Conservation (phyloP, 148 eudicot species). For the Cornus kousa region DNA sequence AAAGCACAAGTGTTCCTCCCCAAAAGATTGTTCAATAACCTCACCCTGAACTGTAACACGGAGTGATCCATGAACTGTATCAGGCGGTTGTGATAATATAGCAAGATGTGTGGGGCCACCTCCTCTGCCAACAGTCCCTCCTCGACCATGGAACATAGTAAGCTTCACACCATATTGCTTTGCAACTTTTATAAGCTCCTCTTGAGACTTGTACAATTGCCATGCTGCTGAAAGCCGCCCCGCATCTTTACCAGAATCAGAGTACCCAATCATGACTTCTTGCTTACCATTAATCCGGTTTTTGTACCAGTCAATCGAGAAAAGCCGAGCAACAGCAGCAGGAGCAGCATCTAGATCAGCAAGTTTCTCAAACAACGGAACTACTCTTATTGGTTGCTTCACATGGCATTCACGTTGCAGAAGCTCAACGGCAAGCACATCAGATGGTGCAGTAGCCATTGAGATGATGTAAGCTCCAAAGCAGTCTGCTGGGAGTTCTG, state of each 20-base stretch:
- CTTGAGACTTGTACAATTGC: conserved; percentile 95
- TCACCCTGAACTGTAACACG: conserved; percentile 98
- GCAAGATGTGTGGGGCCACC: conserved; percentile 99
- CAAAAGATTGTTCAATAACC: conserved; percentile 95
- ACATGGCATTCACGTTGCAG: conserved; percentile 95
- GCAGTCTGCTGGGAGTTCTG: conserved; percentile 92
- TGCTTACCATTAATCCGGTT: conserved; percentile 85
- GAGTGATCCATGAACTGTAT: conserved; percentile 83
- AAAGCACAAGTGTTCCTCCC: conserved; percentile 96
- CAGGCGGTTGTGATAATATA: conserved; percentile 97
- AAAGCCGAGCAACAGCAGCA: conserved; percentile 84
- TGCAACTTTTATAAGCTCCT: conserved; percentile 88
- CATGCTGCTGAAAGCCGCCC: conserved; percentile 97
- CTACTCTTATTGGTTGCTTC: conserved; percentile 77
- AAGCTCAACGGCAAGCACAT: conserved; percentile 93
- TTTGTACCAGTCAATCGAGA: conserved; percentile 88
- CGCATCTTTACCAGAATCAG: conserved; percentile 96
- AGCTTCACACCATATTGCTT: conserved; percentile 84
- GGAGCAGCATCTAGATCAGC: conserved; percentile 93
- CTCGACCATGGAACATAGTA: conserved; percentile 96
- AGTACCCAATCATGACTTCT: conserved; percentile 98
- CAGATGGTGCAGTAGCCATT: conserved; percentile 96
- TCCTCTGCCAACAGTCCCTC: conserved; percentile 98
- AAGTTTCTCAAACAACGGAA: conserved; percentile 92
- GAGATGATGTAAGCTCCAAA: conserved; percentile 97